These are phyloP conservation scores for Pseudopyrenochaeta lycopersici DNA, from an alignment of 2,329 filamentous ascomycete species.

Conservation along the genomic window DNA sequence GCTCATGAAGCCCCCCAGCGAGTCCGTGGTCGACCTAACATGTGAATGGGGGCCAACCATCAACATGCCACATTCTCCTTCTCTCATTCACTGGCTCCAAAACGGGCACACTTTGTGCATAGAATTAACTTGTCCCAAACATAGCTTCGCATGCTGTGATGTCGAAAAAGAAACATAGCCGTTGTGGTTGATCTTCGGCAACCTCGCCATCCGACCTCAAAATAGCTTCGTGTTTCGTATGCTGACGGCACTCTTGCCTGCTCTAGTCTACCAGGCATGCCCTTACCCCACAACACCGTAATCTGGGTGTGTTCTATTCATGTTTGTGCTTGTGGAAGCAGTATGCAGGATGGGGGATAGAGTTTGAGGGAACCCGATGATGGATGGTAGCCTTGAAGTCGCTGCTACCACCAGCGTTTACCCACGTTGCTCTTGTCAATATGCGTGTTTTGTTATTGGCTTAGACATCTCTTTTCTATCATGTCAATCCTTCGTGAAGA, in stretches of 20 bases:
- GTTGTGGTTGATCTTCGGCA: not conserved
- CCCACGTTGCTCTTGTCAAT: not conserved
- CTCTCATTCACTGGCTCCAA: too few relatives aligned
- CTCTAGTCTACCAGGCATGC: not conserved
- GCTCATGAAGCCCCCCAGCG: too few relatives aligned
- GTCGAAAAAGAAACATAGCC: not conserved
- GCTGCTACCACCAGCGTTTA: conserved; percentile 11
- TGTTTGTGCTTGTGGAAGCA: not conserved
- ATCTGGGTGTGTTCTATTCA: not conserved
- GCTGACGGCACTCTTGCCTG: not conserved
- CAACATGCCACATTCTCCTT: too few relatives aligned
- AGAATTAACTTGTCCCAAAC: not conserved
- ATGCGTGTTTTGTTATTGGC: not conserved
- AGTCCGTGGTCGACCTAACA: too few relatives aligned
- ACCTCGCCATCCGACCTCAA: not conserved
- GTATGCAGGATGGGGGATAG: not conserved
- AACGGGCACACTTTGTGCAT: too few relatives aligned
- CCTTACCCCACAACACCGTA: not conserved
- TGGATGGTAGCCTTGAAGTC: not conserved
- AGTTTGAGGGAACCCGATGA: not conserved
- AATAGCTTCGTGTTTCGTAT: not conserved
- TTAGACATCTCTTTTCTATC: not conserved
- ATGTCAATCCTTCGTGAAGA: not conserved
- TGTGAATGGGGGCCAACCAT: too few relatives aligned
- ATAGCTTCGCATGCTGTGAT: not conserved